phyloP scores from a whole-genome alignment of 805 yeast genomes.

The Candida hungchunana region DNA sequence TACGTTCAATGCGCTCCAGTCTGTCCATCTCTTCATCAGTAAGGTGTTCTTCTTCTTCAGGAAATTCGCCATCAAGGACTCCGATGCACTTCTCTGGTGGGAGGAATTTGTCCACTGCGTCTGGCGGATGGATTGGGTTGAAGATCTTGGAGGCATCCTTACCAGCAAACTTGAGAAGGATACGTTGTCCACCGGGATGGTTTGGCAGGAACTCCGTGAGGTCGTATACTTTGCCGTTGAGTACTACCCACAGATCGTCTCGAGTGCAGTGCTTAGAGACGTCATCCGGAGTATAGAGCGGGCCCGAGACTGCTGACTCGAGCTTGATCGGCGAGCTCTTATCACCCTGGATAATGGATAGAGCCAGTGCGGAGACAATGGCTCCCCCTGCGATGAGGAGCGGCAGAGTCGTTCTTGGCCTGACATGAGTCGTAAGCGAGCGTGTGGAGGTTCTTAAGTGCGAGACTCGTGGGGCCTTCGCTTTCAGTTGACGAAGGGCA shows the following conservation, averaged over 20 bases:
- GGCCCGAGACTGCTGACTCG: no score
- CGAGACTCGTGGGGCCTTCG: no score
- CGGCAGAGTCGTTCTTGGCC: no score
- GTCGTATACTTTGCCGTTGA: slow-evolving; percentile 76
- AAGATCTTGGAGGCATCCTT: slow-evolving; percentile 80
- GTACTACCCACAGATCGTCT: slow-evolving; percentile 79
- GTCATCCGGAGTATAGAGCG: slow-evolving; percentile 25
- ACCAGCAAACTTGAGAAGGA: slow-evolving; percentile 77
- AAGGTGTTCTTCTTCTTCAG: slow-evolving; percentile 32
- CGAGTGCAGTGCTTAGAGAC: slow-evolving; percentile 34
- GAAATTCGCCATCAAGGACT: slow-evolving; percentile 35
- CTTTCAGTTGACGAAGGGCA: no score
- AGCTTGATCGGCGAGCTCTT: no score
- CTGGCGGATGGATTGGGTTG: slow-evolving; percentile 89
- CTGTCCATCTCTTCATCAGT: slow-evolving; percentile 38
- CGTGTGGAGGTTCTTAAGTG: no score
- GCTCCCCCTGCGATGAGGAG: no score
- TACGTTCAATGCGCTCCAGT: slow-evolving; percentile 38
- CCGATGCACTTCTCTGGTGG: slow-evolving; percentile 62
- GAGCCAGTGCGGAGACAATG: no score
- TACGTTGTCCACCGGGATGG: slow-evolving; percentile 81
- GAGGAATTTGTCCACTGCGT: slow-evolving; percentile 63
- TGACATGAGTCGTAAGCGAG: no score
- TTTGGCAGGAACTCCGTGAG: slow-evolving; percentile 52
- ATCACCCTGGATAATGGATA: no score